Conservation (phyloP, 192 early-diverging fungal genomes). For the Phycomyces blakesleeanus region DNA sequence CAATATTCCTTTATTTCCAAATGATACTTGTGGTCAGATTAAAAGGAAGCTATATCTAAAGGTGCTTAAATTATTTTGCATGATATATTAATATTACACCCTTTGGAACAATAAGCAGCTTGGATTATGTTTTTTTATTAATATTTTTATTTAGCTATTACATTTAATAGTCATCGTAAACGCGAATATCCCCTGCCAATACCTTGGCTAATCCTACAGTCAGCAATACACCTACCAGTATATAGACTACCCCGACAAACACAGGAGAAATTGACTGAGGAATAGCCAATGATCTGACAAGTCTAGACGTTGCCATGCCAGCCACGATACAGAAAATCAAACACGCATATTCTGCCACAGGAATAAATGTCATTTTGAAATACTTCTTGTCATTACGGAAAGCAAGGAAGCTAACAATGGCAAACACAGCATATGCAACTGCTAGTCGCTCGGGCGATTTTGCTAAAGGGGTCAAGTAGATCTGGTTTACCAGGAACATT, state of each 20-base stretch:
- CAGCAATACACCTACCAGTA: background rate
- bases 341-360: constrained; percentile 18
- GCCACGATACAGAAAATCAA: constrained; percentile 3
- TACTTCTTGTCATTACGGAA: constrained; percentile 17
- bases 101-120: too few relatives aligned
- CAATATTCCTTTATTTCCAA: too few relatives aligned
- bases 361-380: constrained; percentile 24
- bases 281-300: background rate
- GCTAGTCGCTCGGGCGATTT: background rate
- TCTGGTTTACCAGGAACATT: constrained; percentile 29
- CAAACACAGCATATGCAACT: constrained; percentile 4
- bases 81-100: too few relatives aligned
- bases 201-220: constrained; percentile 12
- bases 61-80: too few relatives aligned
- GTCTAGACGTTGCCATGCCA: background rate
- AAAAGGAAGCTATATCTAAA: too few relatives aligned
- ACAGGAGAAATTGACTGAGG: background rate
- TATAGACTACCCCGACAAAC: constrained; percentile 4
- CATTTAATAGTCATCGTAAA: constrained; percentile 27
- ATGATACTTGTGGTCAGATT: too few relatives aligned
- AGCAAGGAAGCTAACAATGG: constrained; percentile 3
- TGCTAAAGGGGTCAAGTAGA: constrained; percentile 12
- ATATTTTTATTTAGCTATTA: background rate
- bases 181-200: constrained; percentile 14
- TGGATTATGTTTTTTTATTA: too few relatives aligned